phyloP scores from a whole-genome alignment of 306 rosid genomes.

The Trichosanthes cucumerina region DNA sequence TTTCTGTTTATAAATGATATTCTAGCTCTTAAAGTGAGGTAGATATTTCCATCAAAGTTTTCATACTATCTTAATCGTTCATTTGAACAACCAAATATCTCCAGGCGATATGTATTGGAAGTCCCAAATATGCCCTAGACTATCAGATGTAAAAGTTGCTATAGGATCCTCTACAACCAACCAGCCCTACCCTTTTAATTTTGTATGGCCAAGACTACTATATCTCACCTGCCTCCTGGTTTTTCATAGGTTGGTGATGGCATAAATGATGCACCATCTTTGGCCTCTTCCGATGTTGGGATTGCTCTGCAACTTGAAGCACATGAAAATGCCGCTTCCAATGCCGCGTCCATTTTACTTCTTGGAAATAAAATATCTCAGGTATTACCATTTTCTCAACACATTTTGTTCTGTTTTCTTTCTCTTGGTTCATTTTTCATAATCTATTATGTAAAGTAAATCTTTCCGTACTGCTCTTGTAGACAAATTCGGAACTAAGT shows the following conservation, averaged over 20 bases:
- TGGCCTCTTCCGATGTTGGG: slow-evolving; percentile 94
- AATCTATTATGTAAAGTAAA: background rate
- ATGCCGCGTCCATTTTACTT: slow-evolving; percentile 90
- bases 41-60: background rate
- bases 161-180: background rate
- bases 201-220: slow-evolving; percentile 9
- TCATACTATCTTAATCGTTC: background rate
- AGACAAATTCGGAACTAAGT: background rate
- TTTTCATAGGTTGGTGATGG: slow-evolving; percentile 89
- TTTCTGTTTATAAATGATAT: background rate
- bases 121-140: background rate
- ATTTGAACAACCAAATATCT: background rate
- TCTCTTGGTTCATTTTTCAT: background rate
- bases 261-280: slow-evolving; percentile 94
- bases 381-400: slow-evolving; percentile 19
- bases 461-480: background rate
- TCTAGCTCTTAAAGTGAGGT: background rate
- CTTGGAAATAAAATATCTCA: slow-evolving; percentile 90
- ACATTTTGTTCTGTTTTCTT: background rate
- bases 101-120: background rate
- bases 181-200: background rate
- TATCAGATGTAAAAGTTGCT: background rate
- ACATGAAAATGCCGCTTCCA: slow-evolving; percentile 95
- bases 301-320: slow-evolving; percentile 81
- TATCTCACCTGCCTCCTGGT: background rate